phyloP scores from a whole-genome alignment of 2,329 filamentous ascomycete species.

The Fusarium sororula region DNA sequence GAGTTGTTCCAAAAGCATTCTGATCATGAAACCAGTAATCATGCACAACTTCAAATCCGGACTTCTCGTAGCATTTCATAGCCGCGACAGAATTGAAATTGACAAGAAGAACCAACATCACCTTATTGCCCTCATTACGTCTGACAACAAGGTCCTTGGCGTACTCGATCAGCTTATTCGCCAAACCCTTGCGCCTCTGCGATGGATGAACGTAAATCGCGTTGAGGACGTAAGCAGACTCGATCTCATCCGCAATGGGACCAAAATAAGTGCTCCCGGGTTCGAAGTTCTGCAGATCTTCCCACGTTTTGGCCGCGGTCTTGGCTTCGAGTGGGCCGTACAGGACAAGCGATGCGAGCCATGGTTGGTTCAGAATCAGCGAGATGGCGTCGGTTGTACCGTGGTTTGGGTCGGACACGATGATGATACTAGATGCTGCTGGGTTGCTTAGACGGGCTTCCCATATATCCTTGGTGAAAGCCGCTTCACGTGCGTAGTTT shows the following conservation, averaged over 20 bases:
- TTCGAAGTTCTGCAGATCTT: not conserved
- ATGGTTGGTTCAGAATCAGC: not conserved
- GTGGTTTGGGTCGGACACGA: not conserved
- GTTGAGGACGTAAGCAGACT: conserved; percentile 9
- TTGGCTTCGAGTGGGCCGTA: conserved; percentile 12
- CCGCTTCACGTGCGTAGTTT: conserved; percentile 1
- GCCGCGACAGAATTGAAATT: conserved; percentile 10
- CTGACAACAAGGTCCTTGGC: not conserved
- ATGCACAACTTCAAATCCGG: conserved; percentile 13
- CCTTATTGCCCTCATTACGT: not conserved
- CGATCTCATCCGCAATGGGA: not conserved
- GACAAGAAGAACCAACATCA: conserved; percentile 6
- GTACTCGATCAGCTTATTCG: not conserved
- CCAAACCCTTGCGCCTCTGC: conserved; percentile 20
- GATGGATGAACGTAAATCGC: conserved; percentile 23
- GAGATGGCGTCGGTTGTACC: not conserved
- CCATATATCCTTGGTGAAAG: not conserved
- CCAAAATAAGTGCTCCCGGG: not conserved
- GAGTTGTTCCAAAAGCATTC: not conserved
- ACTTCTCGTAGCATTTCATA: conserved; percentile 24
- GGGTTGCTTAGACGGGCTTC: conserved; percentile 6
- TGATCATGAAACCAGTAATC: conserved; percentile 23
- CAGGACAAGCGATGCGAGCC: conserved; percentile 19
- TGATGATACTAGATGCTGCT: not conserved
- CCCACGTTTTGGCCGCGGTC: not conserved